These are phyloP conservation scores for Vaccinium macrocarpon DNA, from an alignment of 148 eudicot genomes.

Conservation along the genomic window DNA sequence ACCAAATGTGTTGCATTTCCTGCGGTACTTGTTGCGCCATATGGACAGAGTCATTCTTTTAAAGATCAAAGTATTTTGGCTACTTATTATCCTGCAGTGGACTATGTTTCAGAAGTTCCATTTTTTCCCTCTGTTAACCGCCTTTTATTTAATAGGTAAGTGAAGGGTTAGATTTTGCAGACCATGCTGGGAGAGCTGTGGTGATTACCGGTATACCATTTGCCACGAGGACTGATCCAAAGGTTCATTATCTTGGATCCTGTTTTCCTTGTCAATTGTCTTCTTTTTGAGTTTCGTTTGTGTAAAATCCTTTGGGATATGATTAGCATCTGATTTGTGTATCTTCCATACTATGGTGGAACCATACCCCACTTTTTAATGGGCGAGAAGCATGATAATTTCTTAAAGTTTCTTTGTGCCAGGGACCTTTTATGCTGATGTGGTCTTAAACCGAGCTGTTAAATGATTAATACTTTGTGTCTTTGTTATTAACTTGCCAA, in stretches of 20 bases:
- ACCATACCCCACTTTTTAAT: neutral
- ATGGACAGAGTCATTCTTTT: neutral
- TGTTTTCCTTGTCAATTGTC: conserved; percentile 5
- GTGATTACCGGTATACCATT: conserved; percentile 89
- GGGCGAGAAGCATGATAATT: neutral
- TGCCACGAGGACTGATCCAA: conserved; percentile 78
- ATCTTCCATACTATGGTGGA: neutral
- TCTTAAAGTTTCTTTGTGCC: neutral
- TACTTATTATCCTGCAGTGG: neutral
- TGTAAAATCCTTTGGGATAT: neutral
- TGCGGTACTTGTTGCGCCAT: too few relatives aligned
- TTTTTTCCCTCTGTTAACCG: neutral
- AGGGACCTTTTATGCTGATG: neutral
- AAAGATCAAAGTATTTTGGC: neutral
- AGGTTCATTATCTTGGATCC: conserved; percentile 44
- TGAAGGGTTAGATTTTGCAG: conserved; percentile 98
- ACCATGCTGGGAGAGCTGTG: conserved; percentile 94
- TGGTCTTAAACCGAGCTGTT: neutral
- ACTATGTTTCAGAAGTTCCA: conserved; percentile 4
- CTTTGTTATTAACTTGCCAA: neutral
- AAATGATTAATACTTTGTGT: neutral
- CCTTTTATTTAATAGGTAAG: conserved; percentile 55
- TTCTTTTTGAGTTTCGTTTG: neutral
- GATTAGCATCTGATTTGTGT: neutral
- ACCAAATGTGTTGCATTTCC: too few relatives aligned